phyloP scores from a whole-genome alignment of 2,329 filamentous ascomycete species.

The Pezicula carpinea region DNA sequence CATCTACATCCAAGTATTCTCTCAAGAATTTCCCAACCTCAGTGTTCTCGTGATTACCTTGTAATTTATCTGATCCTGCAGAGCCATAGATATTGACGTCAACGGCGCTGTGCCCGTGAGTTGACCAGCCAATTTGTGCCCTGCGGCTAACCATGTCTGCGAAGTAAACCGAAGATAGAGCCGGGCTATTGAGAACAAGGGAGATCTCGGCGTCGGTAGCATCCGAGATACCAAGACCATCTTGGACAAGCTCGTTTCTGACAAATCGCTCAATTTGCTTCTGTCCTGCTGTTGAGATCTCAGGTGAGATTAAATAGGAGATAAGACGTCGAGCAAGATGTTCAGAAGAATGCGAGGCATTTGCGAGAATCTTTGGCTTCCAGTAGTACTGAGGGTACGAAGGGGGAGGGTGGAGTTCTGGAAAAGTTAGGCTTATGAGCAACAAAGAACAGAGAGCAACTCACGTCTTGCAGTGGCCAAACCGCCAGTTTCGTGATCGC shows the following conservation, averaged over 20 bases:
- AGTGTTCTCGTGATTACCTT: slow-evolving; percentile 94
- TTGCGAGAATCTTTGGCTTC: slow-evolving; percentile 78
- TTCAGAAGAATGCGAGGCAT: slow-evolving; percentile 71
- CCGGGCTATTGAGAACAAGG: slow-evolving; percentile 54
- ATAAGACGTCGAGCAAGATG: slow-evolving; percentile 60
- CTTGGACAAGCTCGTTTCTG: slow-evolving; percentile 58
- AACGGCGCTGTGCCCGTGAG: slow-evolving; percentile 87
- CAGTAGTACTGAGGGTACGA: slow-evolving; percentile 68
- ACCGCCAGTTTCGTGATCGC: slow-evolving; percentile 94
- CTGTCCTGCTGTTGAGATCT: neutral
- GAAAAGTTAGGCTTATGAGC: slow-evolving; percentile 1
- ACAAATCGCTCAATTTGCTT: slow-evolving; percentile 51
- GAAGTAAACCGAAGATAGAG: slow-evolving; percentile 54
- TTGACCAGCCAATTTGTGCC: slow-evolving; percentile 89
- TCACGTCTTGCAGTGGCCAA: slow-evolving; percentile 73
- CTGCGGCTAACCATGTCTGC: slow-evolving; percentile 83
- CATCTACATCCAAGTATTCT: slow-evolving; percentile 74
- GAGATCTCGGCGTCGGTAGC: slow-evolving; percentile 67
- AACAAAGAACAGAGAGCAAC: slow-evolving; percentile 21
- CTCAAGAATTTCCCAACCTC: slow-evolving; percentile 81
- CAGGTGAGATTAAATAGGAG: slow-evolving; percentile 47
- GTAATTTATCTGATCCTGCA: slow-evolving; percentile 54
- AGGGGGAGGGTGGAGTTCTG: slow-evolving; percentile 45
- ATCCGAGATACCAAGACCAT: slow-evolving; percentile 74
- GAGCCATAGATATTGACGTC: slow-evolving; percentile 97